Percentiles rank a stretch among this genome's conserved stretches.
These are phyloP conservation scores for Yarrowia sp. DNA, from an alignment of 805 yeast species.

Conservation along the genomic window DNA sequence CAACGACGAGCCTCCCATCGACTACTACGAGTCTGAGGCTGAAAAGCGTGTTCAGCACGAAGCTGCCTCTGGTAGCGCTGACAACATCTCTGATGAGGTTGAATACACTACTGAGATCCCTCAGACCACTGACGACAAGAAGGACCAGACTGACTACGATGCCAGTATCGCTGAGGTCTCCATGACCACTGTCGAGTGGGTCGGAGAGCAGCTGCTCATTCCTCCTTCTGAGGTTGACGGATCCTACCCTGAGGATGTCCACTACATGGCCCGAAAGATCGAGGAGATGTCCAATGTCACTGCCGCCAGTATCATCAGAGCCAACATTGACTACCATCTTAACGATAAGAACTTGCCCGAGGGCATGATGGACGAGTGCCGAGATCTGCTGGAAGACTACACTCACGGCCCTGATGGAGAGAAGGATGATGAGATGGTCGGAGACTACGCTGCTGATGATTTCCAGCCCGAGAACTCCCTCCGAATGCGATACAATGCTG, in stretches of 20 bases:
- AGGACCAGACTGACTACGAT: slow-evolving; percentile 19
- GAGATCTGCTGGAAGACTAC: slow-evolving; percentile 8
- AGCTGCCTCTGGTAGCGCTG: neutral
- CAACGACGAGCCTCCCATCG: neutral
- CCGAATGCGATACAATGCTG: slow-evolving; percentile 42
- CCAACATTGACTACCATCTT: slow-evolving; percentile 16
- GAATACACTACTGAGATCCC: slow-evolving; percentile 15
- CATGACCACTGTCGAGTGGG: slow-evolving; percentile 20
- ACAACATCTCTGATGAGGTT: neutral
- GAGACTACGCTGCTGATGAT: slow-evolving; percentile 5
- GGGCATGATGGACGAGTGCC: slow-evolving; percentile 6
- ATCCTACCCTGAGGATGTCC: slow-evolving; percentile 11
- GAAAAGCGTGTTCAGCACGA: neutral
- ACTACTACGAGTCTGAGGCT: slow-evolving; percentile 4
- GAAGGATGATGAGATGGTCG: slow-evolving; percentile 15
- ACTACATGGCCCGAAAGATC: slow-evolving; percentile 18
- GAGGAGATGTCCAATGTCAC: slow-evolving; percentile 19
- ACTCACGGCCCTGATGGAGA: slow-evolving; percentile 19
- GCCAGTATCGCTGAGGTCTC: slow-evolving; percentile 24
- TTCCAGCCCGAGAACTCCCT: slow-evolving; percentile 11
- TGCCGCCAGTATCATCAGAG: slow-evolving; percentile 13
- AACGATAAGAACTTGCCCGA: slow-evolving; percentile 20
- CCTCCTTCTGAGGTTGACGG: slow-evolving; percentile 21
- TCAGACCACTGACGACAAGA: slow-evolving; percentile 14
- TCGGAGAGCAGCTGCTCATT: slow-evolving; percentile 22